These are phyloP conservation scores for Arthroderma uncinatum DNA, from an alignment of 2,329 filamentous ascomycete species.

Conservation along the genomic window DNA sequence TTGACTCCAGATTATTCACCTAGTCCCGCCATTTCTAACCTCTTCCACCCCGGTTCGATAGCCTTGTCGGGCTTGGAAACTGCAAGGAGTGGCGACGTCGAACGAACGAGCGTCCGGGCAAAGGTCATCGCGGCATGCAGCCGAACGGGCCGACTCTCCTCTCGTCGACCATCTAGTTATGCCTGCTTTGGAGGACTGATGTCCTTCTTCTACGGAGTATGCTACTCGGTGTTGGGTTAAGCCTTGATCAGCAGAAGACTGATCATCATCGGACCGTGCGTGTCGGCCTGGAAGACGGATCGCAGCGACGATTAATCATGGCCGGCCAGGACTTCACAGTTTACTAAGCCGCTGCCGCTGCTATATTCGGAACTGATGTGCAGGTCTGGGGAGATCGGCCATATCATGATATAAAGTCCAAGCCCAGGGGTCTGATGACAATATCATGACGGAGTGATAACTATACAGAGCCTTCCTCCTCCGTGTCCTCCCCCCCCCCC, in stretches of 20 bases:
- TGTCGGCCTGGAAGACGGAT: background rate
- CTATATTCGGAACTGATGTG: background rate
- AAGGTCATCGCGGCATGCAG: background rate
- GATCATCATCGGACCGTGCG: conserved; percentile 2
- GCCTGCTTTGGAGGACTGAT: background rate
- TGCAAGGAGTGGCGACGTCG: background rate
- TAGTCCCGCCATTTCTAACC: background rate
- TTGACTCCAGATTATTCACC: background rate
- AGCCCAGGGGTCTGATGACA: background rate
- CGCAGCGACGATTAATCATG: background rate
- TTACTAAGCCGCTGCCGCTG: background rate
- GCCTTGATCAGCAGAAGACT: conserved; percentile 3
- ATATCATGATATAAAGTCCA: background rate
- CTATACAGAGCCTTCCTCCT: conserved; percentile 87
- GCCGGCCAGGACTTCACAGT: background rate
- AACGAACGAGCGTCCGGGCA: background rate
- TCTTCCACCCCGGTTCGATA: background rate
- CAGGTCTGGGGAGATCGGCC: conserved; percentile 2
- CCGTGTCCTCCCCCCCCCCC: background rate
- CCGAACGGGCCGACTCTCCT: background rate
- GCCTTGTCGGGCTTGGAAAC: background rate
- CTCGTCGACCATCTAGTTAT: background rate
- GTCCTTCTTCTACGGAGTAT: background rate
- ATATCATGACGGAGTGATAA: conserved; percentile 60
- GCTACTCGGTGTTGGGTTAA: background rate